Conservation (phyloP, 164 flowering plant species). For the Piper longum region DNA sequence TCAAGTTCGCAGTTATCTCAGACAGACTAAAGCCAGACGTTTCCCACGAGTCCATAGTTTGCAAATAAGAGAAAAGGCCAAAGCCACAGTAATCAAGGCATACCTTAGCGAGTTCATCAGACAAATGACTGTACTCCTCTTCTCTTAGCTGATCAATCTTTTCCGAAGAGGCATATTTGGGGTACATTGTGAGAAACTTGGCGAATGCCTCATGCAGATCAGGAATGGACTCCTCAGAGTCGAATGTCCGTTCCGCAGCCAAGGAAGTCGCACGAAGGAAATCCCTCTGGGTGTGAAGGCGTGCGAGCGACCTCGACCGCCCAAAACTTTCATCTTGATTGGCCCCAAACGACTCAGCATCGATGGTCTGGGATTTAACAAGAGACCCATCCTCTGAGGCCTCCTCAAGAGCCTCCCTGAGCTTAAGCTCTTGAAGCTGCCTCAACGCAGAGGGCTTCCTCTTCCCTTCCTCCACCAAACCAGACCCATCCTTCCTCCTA, state of each 20-base stretch:
- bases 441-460: slow-evolving; percentile 40
- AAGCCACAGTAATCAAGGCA: slow-evolving; percentile 80
- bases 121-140: slow-evolving; percentile 46
- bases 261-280: slow-evolving; percentile 51
- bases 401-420: slow-evolving; percentile 82
- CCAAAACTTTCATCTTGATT: slow-evolving; percentile 33
- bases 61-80: slow-evolving; percentile 68
- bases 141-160: slow-evolving; percentile 49
- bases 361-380: slow-evolving; percentile 45
- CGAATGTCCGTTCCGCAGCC: slow-evolving; percentile 42
- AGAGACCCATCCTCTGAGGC: slow-evolving; percentile 91
- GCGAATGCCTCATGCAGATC: slow-evolving; percentile 28
- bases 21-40: slow-evolving; percentile 53
- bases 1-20: slow-evolving; percentile 55
- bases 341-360: slow-evolving; percentile 23
- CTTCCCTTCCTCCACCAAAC: slow-evolving; percentile 25
- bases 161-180: slow-evolving; percentile 48
- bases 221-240: slow-evolving; percentile 34
- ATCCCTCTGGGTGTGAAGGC: slow-evolving; percentile 50
- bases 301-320: slow-evolving; percentile 46
- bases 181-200: slow-evolving; percentile 64
- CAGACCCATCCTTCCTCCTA: slow-evolving; percentile 46
- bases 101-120: slow-evolving; percentile 30
- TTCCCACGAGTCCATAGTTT: slow-evolving; percentile 38
- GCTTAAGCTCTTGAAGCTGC: slow-evolving; percentile 64